Evolutionary conservation across 768 basidiomycete genomes (phyloP).

Genomic region (Mrakia blollopis): DNA sequence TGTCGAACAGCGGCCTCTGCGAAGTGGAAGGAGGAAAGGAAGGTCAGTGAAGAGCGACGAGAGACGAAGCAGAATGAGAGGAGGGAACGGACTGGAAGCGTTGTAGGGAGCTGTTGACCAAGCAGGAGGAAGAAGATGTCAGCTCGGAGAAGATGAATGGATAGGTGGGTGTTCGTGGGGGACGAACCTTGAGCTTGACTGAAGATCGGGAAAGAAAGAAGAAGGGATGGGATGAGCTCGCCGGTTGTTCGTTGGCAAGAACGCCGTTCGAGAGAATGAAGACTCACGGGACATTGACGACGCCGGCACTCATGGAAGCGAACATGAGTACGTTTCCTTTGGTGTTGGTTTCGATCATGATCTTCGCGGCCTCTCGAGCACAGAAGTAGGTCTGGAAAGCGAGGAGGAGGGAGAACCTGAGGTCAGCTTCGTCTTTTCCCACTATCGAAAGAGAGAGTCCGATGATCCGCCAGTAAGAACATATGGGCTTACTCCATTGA

Average conservation of each 20-base stretch:
- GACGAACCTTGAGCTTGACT: slow-evolving; percentile 82
- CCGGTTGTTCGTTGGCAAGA: too few species aligned
- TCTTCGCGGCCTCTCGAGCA: slow-evolving; percentile 87
- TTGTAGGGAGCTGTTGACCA: slow-evolving; percentile 79
- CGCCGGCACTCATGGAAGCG: slow-evolving; percentile 84
- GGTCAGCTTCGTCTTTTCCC: not conserved
- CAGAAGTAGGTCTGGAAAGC: slow-evolving; percentile 64
- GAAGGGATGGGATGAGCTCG: not conserved
- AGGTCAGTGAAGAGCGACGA: not conserved
- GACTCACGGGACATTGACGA: slow-evolving; percentile 68
- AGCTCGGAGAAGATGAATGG: not conserved
- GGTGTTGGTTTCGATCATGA: slow-evolving; percentile 75
- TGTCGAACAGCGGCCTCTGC: slow-evolving; percentile 29
- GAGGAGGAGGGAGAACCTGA: not conserved
- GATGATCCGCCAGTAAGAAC: not conserved
- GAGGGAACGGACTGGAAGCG: slow-evolving; percentile 56
- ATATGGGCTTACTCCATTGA: slow-evolving; percentile 58
- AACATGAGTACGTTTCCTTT: slow-evolving; percentile 74
- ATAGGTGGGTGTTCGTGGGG: slow-evolving; percentile 42
- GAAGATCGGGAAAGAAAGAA: slow-evolving; percentile 36
- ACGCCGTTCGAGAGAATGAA: not conserved
- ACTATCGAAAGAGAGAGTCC: not conserved
- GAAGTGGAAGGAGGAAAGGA: not conserved
- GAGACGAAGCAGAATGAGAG: not conserved
- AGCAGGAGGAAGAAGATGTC: too few species aligned